Percentiles rank a stretch among this genome's conserved stretches.
Evolutionary conservation across 2,329 filamentous ascomycete species (phyloP).

Genomic region (Alternaria longipes): DNA sequence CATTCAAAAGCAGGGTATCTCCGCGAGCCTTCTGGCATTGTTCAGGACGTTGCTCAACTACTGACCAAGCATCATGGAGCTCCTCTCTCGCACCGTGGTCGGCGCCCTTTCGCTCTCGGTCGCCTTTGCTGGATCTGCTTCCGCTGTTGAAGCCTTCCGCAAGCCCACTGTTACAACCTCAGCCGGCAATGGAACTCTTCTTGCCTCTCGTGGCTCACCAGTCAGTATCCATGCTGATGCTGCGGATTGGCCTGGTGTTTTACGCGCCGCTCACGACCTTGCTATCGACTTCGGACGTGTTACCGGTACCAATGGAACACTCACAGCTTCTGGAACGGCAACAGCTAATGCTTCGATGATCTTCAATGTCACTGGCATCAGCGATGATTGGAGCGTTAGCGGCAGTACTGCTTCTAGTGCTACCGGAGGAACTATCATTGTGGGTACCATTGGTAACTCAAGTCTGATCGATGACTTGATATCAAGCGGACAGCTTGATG

Average conservation of each 20-base stretch:
- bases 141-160: slow-evolving; percentile 55
- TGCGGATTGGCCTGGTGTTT: slow-evolving; percentile 72
- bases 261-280: slow-evolving; percentile 73
- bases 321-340: slow-evolving; percentile 61
- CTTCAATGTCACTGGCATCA: slow-evolving; percentile 54
- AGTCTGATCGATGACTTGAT: slow-evolving; percentile 68
- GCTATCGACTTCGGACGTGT: slow-evolving; percentile 75
- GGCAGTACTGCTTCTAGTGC: slow-evolving; percentile 15
- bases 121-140: slow-evolving; percentile 29
- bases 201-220: slow-evolving; percentile 41
- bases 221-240: slow-evolving; percentile 48
- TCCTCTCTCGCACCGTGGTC: slow-evolving; percentile 38
- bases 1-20: slow-evolving; percentile 25
- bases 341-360: slow-evolving; percentile 57
- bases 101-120: slow-evolving; percentile 37
- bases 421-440: slow-evolving; percentile 65
- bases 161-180: slow-evolving; percentile 60
- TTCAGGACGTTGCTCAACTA: slow-evolving; percentile 17
- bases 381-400: slow-evolving; percentile 45
- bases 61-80: slow-evolving; percentile 37
- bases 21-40: slow-evolving; percentile 8
- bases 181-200: slow-evolving; percentile 51
- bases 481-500: slow-evolving; percentile 65
- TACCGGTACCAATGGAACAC: slow-evolving; percentile 70
- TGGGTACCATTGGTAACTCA: slow-evolving; percentile 73